Percentiles rank a stretch among this genome's conserved stretches.
phyloP scores from a whole-genome alignment of 2,329 filamentous ascomycete species.

The Botrytis paeoniae region DNA sequence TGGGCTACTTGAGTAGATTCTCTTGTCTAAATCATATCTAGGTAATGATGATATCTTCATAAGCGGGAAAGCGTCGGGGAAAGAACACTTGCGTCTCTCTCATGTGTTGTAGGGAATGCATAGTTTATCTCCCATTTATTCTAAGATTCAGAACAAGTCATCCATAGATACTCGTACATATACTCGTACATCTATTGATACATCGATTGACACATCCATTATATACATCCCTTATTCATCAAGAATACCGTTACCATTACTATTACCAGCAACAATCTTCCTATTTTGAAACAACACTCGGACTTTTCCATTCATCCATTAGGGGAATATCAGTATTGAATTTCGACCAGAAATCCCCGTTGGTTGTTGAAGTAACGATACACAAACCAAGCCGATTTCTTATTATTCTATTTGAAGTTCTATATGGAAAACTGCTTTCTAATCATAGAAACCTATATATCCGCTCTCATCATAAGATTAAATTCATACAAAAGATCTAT shows the following conservation, averaged over 20 bases:
- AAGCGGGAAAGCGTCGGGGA: background rate
- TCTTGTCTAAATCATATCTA: background rate
- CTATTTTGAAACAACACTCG: background rate
- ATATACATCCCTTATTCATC: background rate
- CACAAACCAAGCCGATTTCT: background rate
- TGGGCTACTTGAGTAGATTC: background rate
- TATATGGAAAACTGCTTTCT: background rate
- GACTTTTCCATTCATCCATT: constrained; percentile 10
- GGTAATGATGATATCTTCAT: background rate
- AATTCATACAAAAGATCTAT: background rate
- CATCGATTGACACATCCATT: background rate
- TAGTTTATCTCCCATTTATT: background rate
- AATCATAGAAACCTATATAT: background rate
- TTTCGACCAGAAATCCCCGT: background rate
- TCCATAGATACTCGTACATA: background rate
- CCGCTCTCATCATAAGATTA: background rate
- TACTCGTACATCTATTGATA: too few relatives aligned
- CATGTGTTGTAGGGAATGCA: background rate
- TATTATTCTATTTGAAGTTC: background rate
- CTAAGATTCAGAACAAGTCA: background rate
- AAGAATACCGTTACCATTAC: background rate
- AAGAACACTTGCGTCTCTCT: background rate
- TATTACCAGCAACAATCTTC: background rate
- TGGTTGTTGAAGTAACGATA: background rate
- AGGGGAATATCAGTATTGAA: background rate